Conservation (phyloP, 2,329 filamentous ascomycete genomes). For the Penicillium sp. region DNA sequence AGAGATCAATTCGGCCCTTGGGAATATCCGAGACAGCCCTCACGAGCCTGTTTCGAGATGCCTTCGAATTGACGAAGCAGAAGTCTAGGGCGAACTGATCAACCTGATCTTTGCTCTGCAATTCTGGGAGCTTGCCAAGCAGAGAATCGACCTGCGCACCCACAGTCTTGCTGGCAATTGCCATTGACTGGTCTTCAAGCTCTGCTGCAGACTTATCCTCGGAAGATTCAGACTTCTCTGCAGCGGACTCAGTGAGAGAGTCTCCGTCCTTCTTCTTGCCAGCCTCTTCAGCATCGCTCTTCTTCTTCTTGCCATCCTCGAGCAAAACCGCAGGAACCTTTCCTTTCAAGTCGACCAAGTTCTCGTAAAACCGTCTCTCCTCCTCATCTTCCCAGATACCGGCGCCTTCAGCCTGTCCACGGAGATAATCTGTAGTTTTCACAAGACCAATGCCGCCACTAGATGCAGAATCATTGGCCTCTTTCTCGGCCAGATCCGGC, state of each 20-base stretch:
- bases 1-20: conserved; percentile 86
- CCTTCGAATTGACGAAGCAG: conserved; percentile 97
- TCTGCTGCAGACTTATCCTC: conserved; percentile 55
- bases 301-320: conserved; percentile 95
- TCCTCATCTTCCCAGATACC: conserved; percentile 99
- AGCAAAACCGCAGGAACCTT: conserved; percentile 92
- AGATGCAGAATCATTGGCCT: conserved; percentile 64
- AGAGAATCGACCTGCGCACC: conserved; percentile 94
- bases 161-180: conserved; percentile 96
- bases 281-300: conserved; percentile 75
- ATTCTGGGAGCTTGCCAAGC: conserved; percentile 80
- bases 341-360: conserved; percentile 89
- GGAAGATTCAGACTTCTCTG: conserved; percentile 37
- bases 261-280: conserved; percentile 72
- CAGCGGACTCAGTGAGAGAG: conserved; percentile 46
- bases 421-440: conserved; percentile 89
- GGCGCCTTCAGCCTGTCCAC: conserved; percentile 83
- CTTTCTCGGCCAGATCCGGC: conserved; percentile 86
- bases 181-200: conserved; percentile 81
- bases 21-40: conserved; percentile 94
- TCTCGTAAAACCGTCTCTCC: conserved; percentile 96
- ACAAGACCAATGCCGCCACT: conserved; percentile 87
- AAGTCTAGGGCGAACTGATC: conserved; percentile 95
- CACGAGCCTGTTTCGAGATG: conserved; percentile 88
- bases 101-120: conserved; percentile 87